phyloP scores from a whole-genome alignment of 176 grass and related monocot species.

The Avena insularis region DNA sequence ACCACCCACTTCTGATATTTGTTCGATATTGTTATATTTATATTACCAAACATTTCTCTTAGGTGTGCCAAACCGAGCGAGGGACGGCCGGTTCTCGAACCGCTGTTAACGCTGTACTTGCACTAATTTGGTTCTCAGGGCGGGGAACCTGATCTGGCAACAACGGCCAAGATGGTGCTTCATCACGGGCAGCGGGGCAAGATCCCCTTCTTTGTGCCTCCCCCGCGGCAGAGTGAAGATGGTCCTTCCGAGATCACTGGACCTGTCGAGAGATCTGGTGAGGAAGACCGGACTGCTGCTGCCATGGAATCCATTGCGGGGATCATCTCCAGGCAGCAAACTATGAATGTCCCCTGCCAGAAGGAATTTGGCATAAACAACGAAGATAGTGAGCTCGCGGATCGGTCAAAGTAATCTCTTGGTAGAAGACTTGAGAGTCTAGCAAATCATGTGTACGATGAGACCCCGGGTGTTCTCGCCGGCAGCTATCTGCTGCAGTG shows the following conservation, averaged over 20 bases:
- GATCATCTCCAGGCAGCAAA: slow-evolving; percentile 80
- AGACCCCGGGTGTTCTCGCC: too few relatives aligned
- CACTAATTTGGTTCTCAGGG: slow-evolving; percentile 59
- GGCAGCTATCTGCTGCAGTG: too few relatives aligned
- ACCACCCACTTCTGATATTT: slow-evolving; percentile 16
- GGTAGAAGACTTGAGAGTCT: neutral
- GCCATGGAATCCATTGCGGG: slow-evolving; percentile 78
- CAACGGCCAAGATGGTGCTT: slow-evolving; percentile 88
- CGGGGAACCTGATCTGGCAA: slow-evolving; percentile 83
- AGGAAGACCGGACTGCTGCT: slow-evolving; percentile 59
- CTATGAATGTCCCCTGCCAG: slow-evolving; percentile 61
- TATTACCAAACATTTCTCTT: slow-evolving; percentile 6
- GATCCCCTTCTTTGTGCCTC: slow-evolving; percentile 89
- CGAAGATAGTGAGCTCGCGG: slow-evolving; percentile 4
- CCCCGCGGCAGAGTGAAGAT: slow-evolving; percentile 49
- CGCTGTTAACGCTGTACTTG: slow-evolving; percentile 5
- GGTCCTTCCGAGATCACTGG: slow-evolving; percentile 39
- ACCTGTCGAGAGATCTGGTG: slow-evolving; percentile 41
- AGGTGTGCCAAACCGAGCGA: neutral
- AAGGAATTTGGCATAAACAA: slow-evolving; percentile 35
- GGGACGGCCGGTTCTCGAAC: neutral
- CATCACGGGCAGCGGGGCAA: slow-evolving; percentile 98
- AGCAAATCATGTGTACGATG: neutral
- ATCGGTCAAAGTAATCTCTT: slow-evolving; percentile 31
- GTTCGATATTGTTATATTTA: neutral